Conservation (phyloP, 73 alveolate genomes). For the Diophrys appendiculata region DNA sequence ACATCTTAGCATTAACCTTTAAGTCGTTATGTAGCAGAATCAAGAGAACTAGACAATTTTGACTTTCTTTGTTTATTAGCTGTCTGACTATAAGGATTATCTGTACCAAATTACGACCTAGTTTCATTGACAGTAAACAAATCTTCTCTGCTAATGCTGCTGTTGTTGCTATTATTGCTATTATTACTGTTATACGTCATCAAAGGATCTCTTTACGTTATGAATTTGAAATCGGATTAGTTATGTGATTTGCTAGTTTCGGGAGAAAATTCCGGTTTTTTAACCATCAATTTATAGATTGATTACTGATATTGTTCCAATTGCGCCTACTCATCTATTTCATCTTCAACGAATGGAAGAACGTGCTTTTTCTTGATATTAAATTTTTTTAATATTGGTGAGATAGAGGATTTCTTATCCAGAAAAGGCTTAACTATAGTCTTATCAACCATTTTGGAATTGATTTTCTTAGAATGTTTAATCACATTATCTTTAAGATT, state of each 20-base stretch:
- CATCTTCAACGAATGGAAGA: neutral
- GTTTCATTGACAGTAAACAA: too few species aligned
- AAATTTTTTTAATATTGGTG: neutral
- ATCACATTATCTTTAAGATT: neutral
- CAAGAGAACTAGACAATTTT: too few species aligned
- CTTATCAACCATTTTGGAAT: neutral
- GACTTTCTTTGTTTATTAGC: too few species aligned
- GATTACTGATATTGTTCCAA: too few species aligned
- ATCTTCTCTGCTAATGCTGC: too few species aligned
- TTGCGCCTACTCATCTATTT: too few species aligned
- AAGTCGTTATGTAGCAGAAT: neutral
- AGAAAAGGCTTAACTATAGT: neutral
- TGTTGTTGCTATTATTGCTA: too few species aligned
- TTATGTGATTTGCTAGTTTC: neutral
- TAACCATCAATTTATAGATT: neutral
- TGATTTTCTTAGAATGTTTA: neutral
- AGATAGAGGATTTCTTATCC: neutral
- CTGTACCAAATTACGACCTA: too few species aligned
- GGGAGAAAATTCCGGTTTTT: too few species aligned
- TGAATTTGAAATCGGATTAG: neutral
- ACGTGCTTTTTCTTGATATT: neutral
- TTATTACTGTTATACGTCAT: neutral
- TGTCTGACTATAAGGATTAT: too few species aligned
- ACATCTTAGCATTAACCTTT: neutral
- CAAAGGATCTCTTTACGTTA: neutral